Evolutionary conservation across 148 eudicot species (phyloP), one percentile per base, ranked within the genome.

Genomic region (Spergularia marina): DNA sequence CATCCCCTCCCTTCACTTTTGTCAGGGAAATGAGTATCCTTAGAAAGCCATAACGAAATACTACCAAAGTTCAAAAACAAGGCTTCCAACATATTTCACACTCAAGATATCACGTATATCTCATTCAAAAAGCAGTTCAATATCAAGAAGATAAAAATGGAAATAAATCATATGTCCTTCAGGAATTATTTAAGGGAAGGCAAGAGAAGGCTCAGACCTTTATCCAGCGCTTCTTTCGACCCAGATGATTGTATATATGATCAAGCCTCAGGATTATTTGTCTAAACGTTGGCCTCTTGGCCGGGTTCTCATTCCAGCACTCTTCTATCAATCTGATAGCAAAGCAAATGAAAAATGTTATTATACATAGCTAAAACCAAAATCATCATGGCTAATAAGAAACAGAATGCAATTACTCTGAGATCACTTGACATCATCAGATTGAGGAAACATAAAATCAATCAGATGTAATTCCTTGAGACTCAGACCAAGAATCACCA

Each of bases 301-400:
- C 81, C 65, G 98, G 90, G 72, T 86, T 79, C 80, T 88, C 97
- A 76, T 58, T 84, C 98, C 98, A 95, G 81, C 98, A 95, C 70
- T 84, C 87, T 82, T 88, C 96, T 78, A 95, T 89, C 81, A 95
- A 86, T 87, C 98, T 95, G 83, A 69, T 30, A 72, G 68, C 39
- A 85, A 57, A 76, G 68, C 36, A 44, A 36, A 40, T 9, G 53
- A 49, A 63, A 61, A 12, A 17, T 73, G 20, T 59, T n/a, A 52
- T 52, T 36, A 16, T 57, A 53, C 13, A 59, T n/a, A 81, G 13
- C 61, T 17, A 57, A 21, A 30, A 73, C 58, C 18, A 47, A 66
- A 40, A 71, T 54, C 16, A 5, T 23, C 21, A 18, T 17, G n/a
- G 36, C 20, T n/a, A 68, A 16, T 51, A 69, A 73, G 2, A 21